Evolutionary conservation across 768 basidiomycete species (phyloP).

Genomic region (Cystobasidium tubakii): DNA sequence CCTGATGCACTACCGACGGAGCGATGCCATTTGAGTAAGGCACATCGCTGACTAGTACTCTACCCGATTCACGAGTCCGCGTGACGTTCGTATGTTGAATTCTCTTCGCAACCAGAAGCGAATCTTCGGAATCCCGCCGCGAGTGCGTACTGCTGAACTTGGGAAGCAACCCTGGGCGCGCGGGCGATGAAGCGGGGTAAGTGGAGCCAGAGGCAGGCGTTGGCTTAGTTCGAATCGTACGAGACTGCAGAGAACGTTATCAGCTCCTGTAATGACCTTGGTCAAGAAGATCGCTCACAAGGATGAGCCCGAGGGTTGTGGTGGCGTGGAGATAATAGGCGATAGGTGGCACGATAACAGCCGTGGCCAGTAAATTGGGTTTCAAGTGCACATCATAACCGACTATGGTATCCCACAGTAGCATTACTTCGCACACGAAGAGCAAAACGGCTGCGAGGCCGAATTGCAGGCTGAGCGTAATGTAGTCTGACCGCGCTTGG

Average conservation of each 20-base stretch:
- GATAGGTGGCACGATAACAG: background rate
- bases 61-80: background rate
- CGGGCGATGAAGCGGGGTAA: background rate
- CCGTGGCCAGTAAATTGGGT: background rate
- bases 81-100: background rate
- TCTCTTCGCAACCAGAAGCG: background rate
- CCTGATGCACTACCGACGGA: constrained; percentile 26
- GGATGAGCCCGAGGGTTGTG: background rate
- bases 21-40: background rate
- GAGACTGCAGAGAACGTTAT: background rate
- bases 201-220: background rate
- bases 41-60: background rate
- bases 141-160: background rate
- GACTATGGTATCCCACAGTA: constrained; percentile 11
- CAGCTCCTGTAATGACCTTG: background rate
- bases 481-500: constrained; percentile 11
- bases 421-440: constrained; percentile 14
- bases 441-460: constrained; percentile 18
- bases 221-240: background rate
- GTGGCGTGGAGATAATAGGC: constrained; percentile 15
- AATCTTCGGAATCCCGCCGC: constrained; percentile 2
- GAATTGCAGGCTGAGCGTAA: constrained; percentile 16
- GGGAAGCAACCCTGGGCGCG: background rate
- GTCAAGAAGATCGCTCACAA: constrained; percentile 10
- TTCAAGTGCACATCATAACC: constrained; percentile 18